Percentiles rank a stretch among this genome's conserved stretches.
Conservation (phyloP, 2,329 filamentous ascomycete species). For the Sporothrix schenckii region DNA sequence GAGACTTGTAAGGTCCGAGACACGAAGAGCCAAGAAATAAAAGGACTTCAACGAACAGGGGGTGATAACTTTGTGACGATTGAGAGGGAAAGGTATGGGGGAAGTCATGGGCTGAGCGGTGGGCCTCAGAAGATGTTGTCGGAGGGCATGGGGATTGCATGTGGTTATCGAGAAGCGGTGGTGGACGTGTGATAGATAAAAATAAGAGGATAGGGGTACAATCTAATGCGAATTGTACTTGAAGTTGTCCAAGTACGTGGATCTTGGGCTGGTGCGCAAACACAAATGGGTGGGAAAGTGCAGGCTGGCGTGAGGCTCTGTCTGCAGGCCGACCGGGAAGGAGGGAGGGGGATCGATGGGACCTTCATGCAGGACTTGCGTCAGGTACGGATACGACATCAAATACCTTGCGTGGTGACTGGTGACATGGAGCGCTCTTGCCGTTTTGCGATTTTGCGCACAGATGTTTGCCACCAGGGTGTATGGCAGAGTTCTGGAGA, state of each 20-base stretch:
- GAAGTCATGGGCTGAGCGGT: neutral
- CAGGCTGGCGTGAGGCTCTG: slow-evolving; percentile 22
- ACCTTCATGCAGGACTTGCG: slow-evolving; percentile 20
- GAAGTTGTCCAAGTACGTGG: neutral
- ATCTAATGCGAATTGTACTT: neutral
- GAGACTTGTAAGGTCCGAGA: neutral
- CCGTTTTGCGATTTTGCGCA: neutral
- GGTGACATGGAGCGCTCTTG: slow-evolving; percentile 10
- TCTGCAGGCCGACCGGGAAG: slow-evolving; percentile 12
- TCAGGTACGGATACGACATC: slow-evolving; percentile 25
- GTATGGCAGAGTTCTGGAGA: neutral
- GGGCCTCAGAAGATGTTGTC: neutral
- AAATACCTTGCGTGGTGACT: neutral
- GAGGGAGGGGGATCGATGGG: neutral
- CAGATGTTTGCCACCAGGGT: neutral
- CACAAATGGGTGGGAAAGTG: neutral
- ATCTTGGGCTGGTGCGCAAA: neutral
- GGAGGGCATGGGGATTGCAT: neutral
- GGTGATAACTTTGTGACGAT: neutral
- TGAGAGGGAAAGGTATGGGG: neutral
- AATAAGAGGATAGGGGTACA: neutral
- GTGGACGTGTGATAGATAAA: slow-evolving; percentile 14
- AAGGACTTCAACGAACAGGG: neutral
- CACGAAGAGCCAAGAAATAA: neutral
- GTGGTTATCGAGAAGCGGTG: slow-evolving; percentile 1